A percentile compares a stretch with the other conserved stretches of the same genome.
Conservation (phyloP, 2,329 filamentous ascomycete genomes). For the Lecanosticta acicola region DNA sequence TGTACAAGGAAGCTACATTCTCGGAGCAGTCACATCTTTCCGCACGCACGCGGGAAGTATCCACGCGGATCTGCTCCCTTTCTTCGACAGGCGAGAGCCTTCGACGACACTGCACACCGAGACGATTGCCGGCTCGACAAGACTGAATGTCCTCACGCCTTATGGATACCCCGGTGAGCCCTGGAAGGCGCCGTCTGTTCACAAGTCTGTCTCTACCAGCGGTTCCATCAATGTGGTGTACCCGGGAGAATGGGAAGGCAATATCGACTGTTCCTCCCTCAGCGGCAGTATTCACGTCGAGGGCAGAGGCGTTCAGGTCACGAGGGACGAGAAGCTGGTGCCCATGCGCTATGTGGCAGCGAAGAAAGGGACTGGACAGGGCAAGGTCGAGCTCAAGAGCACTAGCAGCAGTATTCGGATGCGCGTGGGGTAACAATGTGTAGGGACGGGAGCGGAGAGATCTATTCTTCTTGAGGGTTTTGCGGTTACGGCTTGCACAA, state of each 20-base stretch:
- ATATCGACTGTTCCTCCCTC: conserved; percentile 33
- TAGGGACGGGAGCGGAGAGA: too few species aligned
- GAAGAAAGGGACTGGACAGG: conserved; percentile 35
- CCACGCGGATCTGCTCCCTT: conserved; percentile 35
- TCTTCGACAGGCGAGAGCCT: conserved; percentile 20
- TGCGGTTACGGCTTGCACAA: too few species aligned
- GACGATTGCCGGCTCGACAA: conserved; percentile 33
- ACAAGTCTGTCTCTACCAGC: conserved; percentile 31
- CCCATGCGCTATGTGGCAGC: conserved; percentile 32
- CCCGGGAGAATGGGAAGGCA: conserved; percentile 40
- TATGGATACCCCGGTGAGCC: conserved; percentile 25
- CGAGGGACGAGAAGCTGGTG: conserved; percentile 25
- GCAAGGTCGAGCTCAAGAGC: conserved; percentile 33
- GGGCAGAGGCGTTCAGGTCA: conserved; percentile 35
- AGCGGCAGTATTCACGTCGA: conserved; percentile 36
- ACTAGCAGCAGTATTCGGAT: conserved; percentile 24
- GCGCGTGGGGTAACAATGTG: conserved; percentile 20
- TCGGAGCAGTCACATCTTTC: conserved; percentile 36
- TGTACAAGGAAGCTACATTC: conserved; percentile 37
- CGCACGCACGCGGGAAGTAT: conserved; percentile 36
- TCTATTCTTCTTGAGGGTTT: too few species aligned
- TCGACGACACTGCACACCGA: conserved; percentile 28
- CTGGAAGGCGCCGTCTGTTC: conserved; percentile 28
- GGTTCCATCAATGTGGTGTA: conserved; percentile 36
- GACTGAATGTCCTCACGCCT: conserved; percentile 31